Evolutionary conservation across 148 eudicot species (phyloP), one percentile per base, ranked within the genome.

Genomic region (Camellia granthamiana): DNA sequence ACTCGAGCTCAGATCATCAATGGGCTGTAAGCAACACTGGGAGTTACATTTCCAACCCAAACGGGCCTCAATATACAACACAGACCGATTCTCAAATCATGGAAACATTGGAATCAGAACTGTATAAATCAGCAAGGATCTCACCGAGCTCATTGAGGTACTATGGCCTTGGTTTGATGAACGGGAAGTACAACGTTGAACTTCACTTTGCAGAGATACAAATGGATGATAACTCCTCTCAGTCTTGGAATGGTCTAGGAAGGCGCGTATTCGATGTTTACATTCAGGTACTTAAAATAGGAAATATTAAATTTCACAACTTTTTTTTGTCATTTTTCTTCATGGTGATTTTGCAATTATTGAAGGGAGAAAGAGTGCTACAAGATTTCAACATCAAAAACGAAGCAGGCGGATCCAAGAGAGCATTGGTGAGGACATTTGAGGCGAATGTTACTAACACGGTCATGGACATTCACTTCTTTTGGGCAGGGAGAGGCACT

Each of bases 401-500:
- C 10, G 83, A 68, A 67, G 83, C 88, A 59, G 83, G 84, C 0
- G 83, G 84, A 38, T 82, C 87, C 2, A 85, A 82, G 74, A 70
- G 62, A 44, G 84, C 87, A 3, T 43, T 82, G 78, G 64, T 82
- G 60, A 81, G 72, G 67, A 74, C 56, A 41, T 85, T 79, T 55
- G 80, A 78, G 30, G 87, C 80, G 8, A 85, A 85, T 65, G 84
- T 85, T 74, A 85, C 83, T 6, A 79, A 85, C 80, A 82, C 80
- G 7, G 65, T 70, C 55, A 76, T 85, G 78, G 87, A 87, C 77
- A 82, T 87, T 19, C 89, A 87, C 77, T 68, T 87, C 30, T 66
- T 75, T 61, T 86, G 89, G 89, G 89, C 89, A 51, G 89, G 89
- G 21, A 86, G 76, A 72, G 89, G 89, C 38, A 87, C 87, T 43